Percentiles rank a stretch among this genome's conserved stretches.
Conservation (phyloP, 441 rosid species). For the Populus hybrid region DNA sequence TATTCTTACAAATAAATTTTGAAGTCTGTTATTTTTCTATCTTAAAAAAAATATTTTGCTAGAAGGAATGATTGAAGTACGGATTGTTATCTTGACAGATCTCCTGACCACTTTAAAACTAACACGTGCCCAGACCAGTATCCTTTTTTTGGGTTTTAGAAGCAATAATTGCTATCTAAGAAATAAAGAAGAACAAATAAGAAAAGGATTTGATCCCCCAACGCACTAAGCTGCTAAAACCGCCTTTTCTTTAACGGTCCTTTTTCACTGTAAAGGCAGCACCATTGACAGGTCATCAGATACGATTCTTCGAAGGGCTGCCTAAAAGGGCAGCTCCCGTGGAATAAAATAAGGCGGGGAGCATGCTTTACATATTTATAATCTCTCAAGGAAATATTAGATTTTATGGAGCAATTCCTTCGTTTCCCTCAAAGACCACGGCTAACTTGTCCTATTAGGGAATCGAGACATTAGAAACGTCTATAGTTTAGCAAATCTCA, state of each 20-base stretch:
- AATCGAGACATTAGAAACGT: conserved; percentile 3
- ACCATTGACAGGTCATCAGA: not conserved
- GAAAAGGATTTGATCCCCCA: conserved; percentile 2
- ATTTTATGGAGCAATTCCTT: conserved; percentile 1
- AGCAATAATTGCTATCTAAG: not conserved
- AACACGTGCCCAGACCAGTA: conserved; percentile 7
- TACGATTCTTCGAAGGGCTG: conserved; percentile 1
- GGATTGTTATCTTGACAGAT: not conserved
- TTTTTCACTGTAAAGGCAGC: not conserved
- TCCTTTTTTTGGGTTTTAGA: not conserved
- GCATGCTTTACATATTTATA: not conserved
- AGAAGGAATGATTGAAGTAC: not conserved
- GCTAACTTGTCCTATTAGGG: conserved; percentile 24
- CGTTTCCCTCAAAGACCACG: not conserved
- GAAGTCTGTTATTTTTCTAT: too few species aligned
- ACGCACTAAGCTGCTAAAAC: conserved; percentile 1
- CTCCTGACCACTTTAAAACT: not conserved
- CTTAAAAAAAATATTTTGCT: not conserved
- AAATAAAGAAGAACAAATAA: not conserved
- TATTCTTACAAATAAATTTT: too few species aligned
- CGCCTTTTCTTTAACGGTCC: not conserved
- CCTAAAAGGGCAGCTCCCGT: not conserved
- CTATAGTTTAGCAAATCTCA: not conserved
- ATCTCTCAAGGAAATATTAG: conserved; percentile 11
- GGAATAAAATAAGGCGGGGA: not conserved